These are phyloP conservation scores for Pseudogymnoascus pannorum DNA, from an alignment of 2,329 filamentous ascomycete genomes.

Conservation along the genomic window DNA sequence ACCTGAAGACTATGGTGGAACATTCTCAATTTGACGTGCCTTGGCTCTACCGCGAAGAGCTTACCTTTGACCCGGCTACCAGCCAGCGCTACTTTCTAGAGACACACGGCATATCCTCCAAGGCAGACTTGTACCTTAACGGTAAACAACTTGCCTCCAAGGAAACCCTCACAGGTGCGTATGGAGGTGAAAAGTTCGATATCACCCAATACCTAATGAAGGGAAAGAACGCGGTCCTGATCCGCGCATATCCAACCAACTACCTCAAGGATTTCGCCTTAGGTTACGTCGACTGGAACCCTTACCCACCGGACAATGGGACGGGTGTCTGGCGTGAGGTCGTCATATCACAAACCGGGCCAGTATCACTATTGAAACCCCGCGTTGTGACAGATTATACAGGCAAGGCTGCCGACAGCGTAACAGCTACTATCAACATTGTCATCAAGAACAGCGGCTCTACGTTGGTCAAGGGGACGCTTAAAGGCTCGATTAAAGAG, in stretches of 20 bases:
- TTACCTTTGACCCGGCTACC: slow-evolving; percentile 31
- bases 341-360: slow-evolving; percentile 46
- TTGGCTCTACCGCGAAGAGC: slow-evolving; percentile 53
- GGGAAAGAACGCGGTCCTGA: slow-evolving; percentile 43
- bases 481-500: slow-evolving; percentile 19
- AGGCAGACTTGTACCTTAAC: slow-evolving; percentile 54
- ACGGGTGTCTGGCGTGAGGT: slow-evolving; percentile 57
- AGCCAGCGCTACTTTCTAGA: slow-evolving; percentile 43
- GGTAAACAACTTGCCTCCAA: slow-evolving; percentile 44
- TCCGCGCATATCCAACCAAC: slow-evolving; percentile 49
- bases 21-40: slow-evolving; percentile 42
- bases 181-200: slow-evolving; percentile 48
- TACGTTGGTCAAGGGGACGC: slow-evolving; percentile 22
- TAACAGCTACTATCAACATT: slow-evolving; percentile 8
- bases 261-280: slow-evolving; percentile 52
- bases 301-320: slow-evolving; percentile 53
- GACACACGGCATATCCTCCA: slow-evolving; percentile 53
- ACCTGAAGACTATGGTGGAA: slow-evolving; percentile 37
- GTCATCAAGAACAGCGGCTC: slow-evolving; percentile 8
- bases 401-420: neutral
- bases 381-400: slow-evolving; percentile 10
- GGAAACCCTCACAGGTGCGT: slow-evolving; percentile 46
- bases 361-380: slow-evolving; percentile 33
- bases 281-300: slow-evolving; percentile 57
- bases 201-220: slow-evolving; percentile 37